Base-by-base conservation (phyloP, 805 yeast species). In the Danielia oregonensis region DNA sequence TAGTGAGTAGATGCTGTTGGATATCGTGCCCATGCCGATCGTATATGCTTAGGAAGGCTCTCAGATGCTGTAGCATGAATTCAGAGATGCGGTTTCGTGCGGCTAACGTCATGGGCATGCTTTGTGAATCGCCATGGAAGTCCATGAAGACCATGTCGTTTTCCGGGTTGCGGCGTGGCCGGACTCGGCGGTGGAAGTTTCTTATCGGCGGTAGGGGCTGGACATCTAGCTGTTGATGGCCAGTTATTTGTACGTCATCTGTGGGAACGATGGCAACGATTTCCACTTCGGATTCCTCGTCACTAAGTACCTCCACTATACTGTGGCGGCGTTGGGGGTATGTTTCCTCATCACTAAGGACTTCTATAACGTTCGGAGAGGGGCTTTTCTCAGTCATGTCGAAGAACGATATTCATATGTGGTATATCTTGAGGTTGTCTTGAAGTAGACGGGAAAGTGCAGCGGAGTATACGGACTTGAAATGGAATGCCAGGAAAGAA, bases 161-260 rank as follows among this genome's bases (percentile, higher is more conserved):
- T 19, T 4, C 14, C 17, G 32, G 34, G 10, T 43, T 33, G 7
- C 21, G 39, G 11, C 47, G 46, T 21, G 39, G 25, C 18, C 43
- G 25, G 8, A 32, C 23, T 21, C 34, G 39, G 10, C 47, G 40
- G 5, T 25, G 14, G n/a, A n/a, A n/a, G 11, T 32, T 30, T 14
- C 32, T 16, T 4, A 17, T 8, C 19, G 33, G 6, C 29, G 16
- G 8, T 13, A 9, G 14, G 17, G 32, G 16, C 9, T 31, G 8
- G 32, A 17, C n/a, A 11, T 14, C 21, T 11, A 26, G 11, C n/a
- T 17, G 29, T 21, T 36, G 22, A 21, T 35, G 39, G 22, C 51
- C 49, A 3, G 47, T 44, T 31, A 46, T 44, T 22, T 44, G 34
- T 12, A 46, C 33, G 14, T 44, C 51, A 24, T 37, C 42, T 7